Evolutionary conservation across 1,139 yeast genomes (phyloP), one percentile per base, ranked within the genome.

Genomic region (Arxiozyma slooffiae): DNA sequence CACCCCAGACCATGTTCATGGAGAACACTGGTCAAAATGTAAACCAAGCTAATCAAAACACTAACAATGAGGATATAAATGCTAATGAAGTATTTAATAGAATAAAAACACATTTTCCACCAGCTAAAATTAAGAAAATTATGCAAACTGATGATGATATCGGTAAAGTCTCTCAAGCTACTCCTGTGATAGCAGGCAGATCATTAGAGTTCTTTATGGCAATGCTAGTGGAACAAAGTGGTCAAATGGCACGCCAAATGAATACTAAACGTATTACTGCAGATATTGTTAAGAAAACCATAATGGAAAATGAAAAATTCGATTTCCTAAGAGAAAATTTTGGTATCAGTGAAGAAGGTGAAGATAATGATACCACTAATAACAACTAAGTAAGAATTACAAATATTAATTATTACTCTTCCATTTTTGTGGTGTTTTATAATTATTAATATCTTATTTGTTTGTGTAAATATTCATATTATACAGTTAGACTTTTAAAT

Each of bases 141-240:
- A 90, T 92, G 97, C 98, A 92, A 66, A 84, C 95, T 48, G 99
- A 92, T 67, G 98, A 92, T 60, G 99, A 92, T 59, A 90, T 92
- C 47, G 99, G 99, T 5, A 92, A 92, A 67, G 98, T 94, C 17
- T 97, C 98, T 9, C 97, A 90, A 66, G 97, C 97, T 4, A 92
- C 98, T 3, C 99, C 99, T 0, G 85, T 92, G 23, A 90, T 90
- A 34, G 96, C 92, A 14, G 97, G 98, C 9, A 78, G 96, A 56
- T 96, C 97, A 0, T 74, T 92, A 50, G 98, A 92, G 69, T 79
- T 88, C 55, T 92, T 92, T 66, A 81, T 92, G 79, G 89, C 95
- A 50, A 80, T 92, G 52, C 75, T 94, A 54, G 95, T 92, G 49
- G 92, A 86, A 61, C 90, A 86, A 48, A 78, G 95, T 18, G 82